Conservation (phyloP, 1,284 basidiomycete species). For the Peniophora sp. region DNA sequence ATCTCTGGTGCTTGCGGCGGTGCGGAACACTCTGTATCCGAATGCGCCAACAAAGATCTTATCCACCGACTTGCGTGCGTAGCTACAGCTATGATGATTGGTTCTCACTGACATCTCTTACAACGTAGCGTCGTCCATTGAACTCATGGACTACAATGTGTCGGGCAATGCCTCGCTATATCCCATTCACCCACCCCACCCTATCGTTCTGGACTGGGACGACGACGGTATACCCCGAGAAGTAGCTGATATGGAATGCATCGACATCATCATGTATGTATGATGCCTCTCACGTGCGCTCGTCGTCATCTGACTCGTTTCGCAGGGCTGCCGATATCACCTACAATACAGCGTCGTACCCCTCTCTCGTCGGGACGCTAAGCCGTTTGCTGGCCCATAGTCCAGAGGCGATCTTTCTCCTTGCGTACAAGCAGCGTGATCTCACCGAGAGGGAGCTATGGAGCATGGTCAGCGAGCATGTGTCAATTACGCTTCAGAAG, state of each 20-base stretch:
- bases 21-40: slow-evolving; percentile 27
- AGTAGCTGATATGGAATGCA: slow-evolving; percentile 25
- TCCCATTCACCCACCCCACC: slow-evolving; percentile 21
- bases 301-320: background rate
- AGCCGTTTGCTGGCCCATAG: slow-evolving; percentile 28
- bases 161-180: slow-evolving; percentile 36
- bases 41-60: slow-evolving; percentile 30
- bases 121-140: slow-evolving; percentile 65
- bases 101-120: background rate
- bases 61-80: slow-evolving; percentile 70
- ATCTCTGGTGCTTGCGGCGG: slow-evolving; percentile 53
- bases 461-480: slow-evolving; percentile 40
- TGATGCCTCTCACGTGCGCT: background rate
- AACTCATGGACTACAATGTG: slow-evolving; percentile 69
- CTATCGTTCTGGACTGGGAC: slow-evolving; percentile 69
- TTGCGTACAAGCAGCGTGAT: slow-evolving; percentile 84
- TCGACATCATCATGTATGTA: slow-evolving; percentile 53
- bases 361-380: slow-evolving; percentile 54
- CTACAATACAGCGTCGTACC: slow-evolving; percentile 82
- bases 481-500: slow-evolving; percentile 45
- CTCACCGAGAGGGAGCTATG: slow-evolving; percentile 65
- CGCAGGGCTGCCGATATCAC: slow-evolving; percentile 85
- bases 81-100: background rate
- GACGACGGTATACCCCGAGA: slow-evolving; percentile 37
- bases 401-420: slow-evolving; percentile 33